These are phyloP conservation scores for Podila epicladia DNA, from an alignment of 192 early-diverging fungal genomes.

Conservation along the genomic window DNA sequence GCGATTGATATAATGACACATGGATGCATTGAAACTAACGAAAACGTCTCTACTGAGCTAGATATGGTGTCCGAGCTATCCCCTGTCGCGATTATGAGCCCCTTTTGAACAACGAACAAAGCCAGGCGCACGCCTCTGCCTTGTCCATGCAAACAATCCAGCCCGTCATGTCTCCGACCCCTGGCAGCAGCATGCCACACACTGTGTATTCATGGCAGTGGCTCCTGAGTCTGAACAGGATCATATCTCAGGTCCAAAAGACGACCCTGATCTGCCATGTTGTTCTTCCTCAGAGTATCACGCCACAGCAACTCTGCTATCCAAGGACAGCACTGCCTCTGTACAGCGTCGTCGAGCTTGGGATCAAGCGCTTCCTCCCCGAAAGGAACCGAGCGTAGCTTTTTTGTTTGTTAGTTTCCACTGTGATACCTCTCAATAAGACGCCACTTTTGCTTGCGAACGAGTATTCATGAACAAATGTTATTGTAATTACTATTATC, in stretches of 20 bases:
- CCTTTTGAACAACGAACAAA: neutral
- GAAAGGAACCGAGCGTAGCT: constrained; percentile 37
- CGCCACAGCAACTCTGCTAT: constrained; percentile 16
- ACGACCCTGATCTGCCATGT: constrained; percentile 58
- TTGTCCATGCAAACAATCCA: neutral
- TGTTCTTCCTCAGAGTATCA: constrained; percentile 23
- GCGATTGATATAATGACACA: too few species aligned
- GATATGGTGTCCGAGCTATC: constrained; percentile 14
- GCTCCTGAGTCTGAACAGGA: constrained; percentile 60
- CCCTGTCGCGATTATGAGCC: constrained; percentile 12
- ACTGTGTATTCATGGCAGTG: constrained; percentile 54
- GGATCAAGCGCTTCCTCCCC: constrained; percentile 49
- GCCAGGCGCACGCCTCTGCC: neutral
- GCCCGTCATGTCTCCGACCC: constrained; percentile 18
- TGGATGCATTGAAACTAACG: neutral
- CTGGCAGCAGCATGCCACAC: constrained; percentile 10
- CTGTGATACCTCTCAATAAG: neutral
- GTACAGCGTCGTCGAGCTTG: constrained; percentile 36
- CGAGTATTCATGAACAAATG: too few species aligned
- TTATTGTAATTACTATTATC: too few species aligned
- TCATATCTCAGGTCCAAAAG: constrained; percentile 69
- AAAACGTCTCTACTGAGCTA: neutral
- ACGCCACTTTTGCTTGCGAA: too few species aligned
- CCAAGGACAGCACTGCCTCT: constrained; percentile 23
- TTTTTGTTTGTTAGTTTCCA: neutral